phyloP scores from a whole-genome alignment of 2,329 filamentous ascomycete species.

The Aaosphaeria pasadenensis region DNA sequence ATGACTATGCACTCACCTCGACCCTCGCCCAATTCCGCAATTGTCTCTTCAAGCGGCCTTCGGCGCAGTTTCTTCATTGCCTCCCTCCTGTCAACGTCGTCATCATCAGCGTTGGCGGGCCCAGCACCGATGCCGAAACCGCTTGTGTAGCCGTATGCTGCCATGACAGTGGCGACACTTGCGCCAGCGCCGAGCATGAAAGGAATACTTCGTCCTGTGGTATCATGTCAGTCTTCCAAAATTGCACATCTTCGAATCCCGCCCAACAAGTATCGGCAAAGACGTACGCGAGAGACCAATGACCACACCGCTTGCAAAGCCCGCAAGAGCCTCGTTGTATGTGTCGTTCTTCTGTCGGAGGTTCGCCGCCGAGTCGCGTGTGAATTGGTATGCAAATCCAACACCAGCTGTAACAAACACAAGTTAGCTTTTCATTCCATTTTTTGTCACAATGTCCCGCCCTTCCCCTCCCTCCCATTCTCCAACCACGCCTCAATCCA shows the following conservation, averaged over 20 bases:
- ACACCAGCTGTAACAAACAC: constrained; percentile 59
- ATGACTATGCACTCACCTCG: constrained; percentile 58
- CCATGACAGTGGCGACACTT: constrained; percentile 56
- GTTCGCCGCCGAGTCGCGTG: constrained; percentile 74
- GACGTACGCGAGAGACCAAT: constrained; percentile 69
- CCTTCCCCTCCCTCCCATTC: neutral
- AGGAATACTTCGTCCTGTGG: constrained; percentile 62
- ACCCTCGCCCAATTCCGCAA: constrained; percentile 80
- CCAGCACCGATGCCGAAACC: constrained; percentile 54
- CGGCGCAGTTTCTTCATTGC: constrained; percentile 70
- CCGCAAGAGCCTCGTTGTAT: constrained; percentile 71
- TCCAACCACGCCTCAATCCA: too few relatives aligned
- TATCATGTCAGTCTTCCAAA: constrained; percentile 2
- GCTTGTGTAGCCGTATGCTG: constrained; percentile 67
- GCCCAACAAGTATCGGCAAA: neutral
- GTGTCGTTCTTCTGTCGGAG: constrained; percentile 79
- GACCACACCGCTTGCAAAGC: constrained; percentile 71
- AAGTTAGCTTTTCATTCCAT: constrained; percentile 13
- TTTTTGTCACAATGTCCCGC: neutral
- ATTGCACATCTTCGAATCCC: neutral
- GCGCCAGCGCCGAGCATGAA: constrained; percentile 67
- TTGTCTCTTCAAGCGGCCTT: constrained; percentile 73
- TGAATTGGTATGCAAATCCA: constrained; percentile 76
- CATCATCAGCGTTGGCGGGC: constrained; percentile 55
- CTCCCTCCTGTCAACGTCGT: constrained; percentile 76